Conservation (phyloP, 495 filamentous ascomycete genomes). For the Penicillium longicatenatum region DNA sequence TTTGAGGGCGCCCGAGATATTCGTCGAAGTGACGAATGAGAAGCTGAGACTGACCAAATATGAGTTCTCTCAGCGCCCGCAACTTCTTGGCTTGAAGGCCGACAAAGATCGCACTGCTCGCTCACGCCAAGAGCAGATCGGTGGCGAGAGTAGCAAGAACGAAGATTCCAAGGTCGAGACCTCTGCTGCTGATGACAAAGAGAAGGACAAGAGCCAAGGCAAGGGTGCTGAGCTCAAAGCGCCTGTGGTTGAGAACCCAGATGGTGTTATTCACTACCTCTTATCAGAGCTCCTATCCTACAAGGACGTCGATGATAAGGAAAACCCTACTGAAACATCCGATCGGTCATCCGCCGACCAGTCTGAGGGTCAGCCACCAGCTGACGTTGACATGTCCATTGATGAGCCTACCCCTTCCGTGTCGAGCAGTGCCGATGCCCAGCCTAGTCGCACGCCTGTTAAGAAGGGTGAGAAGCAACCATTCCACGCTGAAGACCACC, state of each 20-base stretch:
- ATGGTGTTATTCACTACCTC: conserved; percentile 94
- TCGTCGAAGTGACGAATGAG: conserved; percentile 89
- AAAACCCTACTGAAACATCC: conserved; percentile 48
- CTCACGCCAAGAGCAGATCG: conserved; percentile 28
- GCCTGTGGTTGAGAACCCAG: conserved; percentile 87
- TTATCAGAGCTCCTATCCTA: conserved; percentile 93
- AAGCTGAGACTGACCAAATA: conserved; percentile 69
- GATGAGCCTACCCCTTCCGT: conserved; percentile 43
- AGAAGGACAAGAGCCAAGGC: conserved; percentile 62
- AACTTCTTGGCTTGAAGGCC: conserved; percentile 61
- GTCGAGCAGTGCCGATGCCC: conserved; percentile 33
- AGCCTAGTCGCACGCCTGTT: conserved; percentile 24
- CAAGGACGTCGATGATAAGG: conserved; percentile 85
- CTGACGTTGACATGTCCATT: conserved; percentile 53
- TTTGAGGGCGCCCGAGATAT: conserved; percentile 80
- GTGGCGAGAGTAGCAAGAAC: conserved; percentile 32
- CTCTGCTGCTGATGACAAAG: conserved; percentile 49
- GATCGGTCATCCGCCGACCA: conserved; percentile 44
- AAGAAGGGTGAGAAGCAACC: conserved; percentile 73
- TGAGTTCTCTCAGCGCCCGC: conserved; percentile 58
- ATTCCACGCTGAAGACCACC: conserved; percentile 92
- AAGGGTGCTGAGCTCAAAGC: conserved; percentile 72
- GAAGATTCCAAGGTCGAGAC: conserved; percentile 32
- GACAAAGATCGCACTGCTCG: conserved; percentile 38
- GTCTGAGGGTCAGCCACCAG: conserved; percentile 46